These are phyloP conservation scores for Ophiostoma angusticollis DNA, from an alignment of 2,329 filamentous ascomycete species.

Conservation along the genomic window DNA sequence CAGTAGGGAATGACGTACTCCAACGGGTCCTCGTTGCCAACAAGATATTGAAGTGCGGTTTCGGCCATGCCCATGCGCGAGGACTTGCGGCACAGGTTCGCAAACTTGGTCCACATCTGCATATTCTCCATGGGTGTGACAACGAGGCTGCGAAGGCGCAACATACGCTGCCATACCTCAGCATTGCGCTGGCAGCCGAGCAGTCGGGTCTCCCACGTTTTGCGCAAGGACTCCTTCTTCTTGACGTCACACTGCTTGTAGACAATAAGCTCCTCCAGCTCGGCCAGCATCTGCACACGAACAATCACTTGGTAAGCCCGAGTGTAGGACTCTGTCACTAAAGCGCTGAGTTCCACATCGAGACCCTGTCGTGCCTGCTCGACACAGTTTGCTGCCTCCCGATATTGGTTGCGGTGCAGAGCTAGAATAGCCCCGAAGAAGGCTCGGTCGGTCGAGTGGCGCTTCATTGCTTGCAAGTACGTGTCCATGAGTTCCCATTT, in stretches of 20 bases:
- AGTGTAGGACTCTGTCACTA: constrained; percentile 98
- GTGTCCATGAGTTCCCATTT: constrained; percentile 99
- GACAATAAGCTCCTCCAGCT: constrained; percentile 92
- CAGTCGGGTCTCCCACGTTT: constrained; percentile 90
- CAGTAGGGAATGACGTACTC: constrained; percentile 49
- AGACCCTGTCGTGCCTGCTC: constrained; percentile 85
- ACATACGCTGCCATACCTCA: constrained; percentile 96
- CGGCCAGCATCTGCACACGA: constrained; percentile 95
- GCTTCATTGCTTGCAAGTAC: constrained; percentile 90
- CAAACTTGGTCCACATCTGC: constrained; percentile 99
- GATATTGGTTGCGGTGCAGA: constrained; percentile 90
- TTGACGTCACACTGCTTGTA: constrained; percentile 92
- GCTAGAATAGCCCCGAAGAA: constrained; percentile 97
- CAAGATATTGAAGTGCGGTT: constrained; percentile 84
- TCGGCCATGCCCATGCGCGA: constrained; percentile 88
- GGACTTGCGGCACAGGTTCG: constrained; percentile 94
- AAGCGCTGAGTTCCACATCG: constrained; percentile 86
- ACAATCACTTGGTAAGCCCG: constrained; percentile 97
- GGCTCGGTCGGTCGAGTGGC: constrained; percentile 81
- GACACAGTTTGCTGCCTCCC: constrained; percentile 78
- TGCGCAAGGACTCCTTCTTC: constrained; percentile 81
- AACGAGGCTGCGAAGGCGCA: constrained; percentile 85
- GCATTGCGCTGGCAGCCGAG: constrained; percentile 94
- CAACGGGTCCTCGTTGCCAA: constrained; percentile 55
- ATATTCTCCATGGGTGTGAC: constrained; percentile 87